Conservation (phyloP, 1,284 basidiomycete species). For the Meira miltonrushii region DNA sequence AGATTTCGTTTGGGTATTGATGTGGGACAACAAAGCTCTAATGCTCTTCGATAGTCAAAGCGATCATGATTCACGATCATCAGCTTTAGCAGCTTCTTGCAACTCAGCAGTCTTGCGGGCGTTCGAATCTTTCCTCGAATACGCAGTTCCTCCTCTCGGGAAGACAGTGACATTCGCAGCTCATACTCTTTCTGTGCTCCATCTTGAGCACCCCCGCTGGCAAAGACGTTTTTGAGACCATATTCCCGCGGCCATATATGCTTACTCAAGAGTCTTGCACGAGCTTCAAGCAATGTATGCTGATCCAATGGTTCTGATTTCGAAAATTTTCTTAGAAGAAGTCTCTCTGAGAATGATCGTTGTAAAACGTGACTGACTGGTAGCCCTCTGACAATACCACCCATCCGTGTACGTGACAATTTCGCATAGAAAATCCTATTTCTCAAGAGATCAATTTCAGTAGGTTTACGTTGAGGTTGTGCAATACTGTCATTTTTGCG, state of each 20-base stretch:
- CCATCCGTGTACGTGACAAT: conserved; percentile 58
- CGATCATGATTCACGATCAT: conserved; percentile 66
- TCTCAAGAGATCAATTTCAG: conserved; percentile 61
- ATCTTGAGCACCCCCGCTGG: conserved; percentile 21
- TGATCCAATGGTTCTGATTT: neutral
- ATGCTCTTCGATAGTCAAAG: conserved; percentile 66
- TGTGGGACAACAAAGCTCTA: conserved; percentile 66
- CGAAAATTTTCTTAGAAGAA: neutral
- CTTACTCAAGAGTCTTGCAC: conserved; percentile 65
- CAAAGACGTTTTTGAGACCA: conserved; percentile 63
- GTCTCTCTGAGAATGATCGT: conserved; percentile 9
- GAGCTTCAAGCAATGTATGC: conserved; percentile 29
- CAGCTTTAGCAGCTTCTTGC: conserved; percentile 61
- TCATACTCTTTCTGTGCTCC: conserved; percentile 56
- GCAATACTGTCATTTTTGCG: conserved; percentile 2
- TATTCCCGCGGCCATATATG: conserved; percentile 79
- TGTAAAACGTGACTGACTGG: conserved; percentile 58
- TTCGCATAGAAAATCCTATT: conserved; percentile 66
- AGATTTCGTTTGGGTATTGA: conserved; percentile 58
- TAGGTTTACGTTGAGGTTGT: conserved; percentile 31
- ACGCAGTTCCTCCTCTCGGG: conserved; percentile 69
- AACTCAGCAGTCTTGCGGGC: conserved; percentile 64
- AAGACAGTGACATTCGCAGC: conserved; percentile 29
- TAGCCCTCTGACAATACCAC: conserved; percentile 60
- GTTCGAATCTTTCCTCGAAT: conserved; percentile 59